Evolutionary conservation across 108 stramenopile genomes (phyloP).

Genomic region (Nitzschia sp.): DNA sequence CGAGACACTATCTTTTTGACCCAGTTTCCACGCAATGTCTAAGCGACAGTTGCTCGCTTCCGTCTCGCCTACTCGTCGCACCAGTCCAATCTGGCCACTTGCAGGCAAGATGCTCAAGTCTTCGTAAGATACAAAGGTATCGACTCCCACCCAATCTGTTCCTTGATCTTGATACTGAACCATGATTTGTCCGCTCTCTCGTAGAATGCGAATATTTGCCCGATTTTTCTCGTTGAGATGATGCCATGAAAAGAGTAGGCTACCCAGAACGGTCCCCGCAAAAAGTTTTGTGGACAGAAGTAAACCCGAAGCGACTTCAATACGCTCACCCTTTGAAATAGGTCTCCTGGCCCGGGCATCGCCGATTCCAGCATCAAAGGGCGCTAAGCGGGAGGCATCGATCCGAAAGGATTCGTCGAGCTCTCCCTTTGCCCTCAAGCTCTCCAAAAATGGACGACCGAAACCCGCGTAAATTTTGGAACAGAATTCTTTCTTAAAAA

Average conservation of each 20-base stretch:
- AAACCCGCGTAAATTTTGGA: conserved; percentile 33
- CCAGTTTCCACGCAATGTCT: background rate
- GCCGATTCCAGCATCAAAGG: conserved; percentile 34
- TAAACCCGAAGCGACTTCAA: conserved; percentile 35
- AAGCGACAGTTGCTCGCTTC: conserved; percentile 19
- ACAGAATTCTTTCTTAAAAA: conserved; percentile 23
- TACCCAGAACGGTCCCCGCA: conserved; percentile 24
- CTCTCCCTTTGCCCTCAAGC: background rate
- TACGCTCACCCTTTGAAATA: conserved; percentile 22
- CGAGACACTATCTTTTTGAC: conserved; percentile 5
- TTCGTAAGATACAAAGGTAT: conserved; percentile 14
- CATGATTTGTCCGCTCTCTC: conserved; percentile 6
- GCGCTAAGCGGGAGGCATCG: conserved; percentile 23
- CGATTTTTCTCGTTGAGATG: conserved; percentile 24
- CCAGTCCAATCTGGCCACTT: conserved; percentile 36
- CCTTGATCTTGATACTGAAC: conserved; percentile 36
- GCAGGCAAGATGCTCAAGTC: conserved; percentile 34
- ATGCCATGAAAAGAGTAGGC: conserved; percentile 37
- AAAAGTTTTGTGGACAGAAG: conserved; percentile 17
- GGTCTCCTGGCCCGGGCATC: conserved; percentile 33
- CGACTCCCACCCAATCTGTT: conserved; percentile 21
- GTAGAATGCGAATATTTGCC: conserved; percentile 1
- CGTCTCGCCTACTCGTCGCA: conserved; percentile 29
- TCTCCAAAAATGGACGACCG: conserved; percentile 16
- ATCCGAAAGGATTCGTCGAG: background rate